These are phyloP conservation scores for Dipodascopsis uninucleata DNA, from an alignment of 805 yeast species.

Conservation along the genomic window DNA sequence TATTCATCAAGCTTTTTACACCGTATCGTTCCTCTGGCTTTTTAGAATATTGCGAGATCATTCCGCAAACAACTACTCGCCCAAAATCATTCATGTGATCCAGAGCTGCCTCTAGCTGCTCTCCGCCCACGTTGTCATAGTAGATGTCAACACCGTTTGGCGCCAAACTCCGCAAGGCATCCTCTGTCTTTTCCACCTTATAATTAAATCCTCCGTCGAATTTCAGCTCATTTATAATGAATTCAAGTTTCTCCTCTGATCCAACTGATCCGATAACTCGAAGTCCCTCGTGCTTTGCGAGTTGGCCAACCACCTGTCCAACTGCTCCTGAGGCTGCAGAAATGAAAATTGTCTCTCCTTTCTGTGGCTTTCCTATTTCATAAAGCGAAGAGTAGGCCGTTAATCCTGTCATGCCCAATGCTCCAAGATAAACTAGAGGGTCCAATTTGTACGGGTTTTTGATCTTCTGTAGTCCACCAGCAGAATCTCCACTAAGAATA, in stretches of 20 bases:
- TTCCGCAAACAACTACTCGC: slow-evolving; percentile 57
- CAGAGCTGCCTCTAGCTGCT: slow-evolving; percentile 47
- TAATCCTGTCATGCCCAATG: slow-evolving; percentile 55
- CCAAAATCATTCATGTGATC: slow-evolving; percentile 37
- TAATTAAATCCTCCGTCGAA: slow-evolving; percentile 54
- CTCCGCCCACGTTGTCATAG: slow-evolving; percentile 66
- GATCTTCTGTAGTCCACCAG: slow-evolving; percentile 13
- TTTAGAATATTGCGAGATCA: slow-evolving; percentile 57
- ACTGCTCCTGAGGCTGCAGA: slow-evolving; percentile 75
- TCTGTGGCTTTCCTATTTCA: slow-evolving; percentile 47
- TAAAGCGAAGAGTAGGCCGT: slow-evolving; percentile 59
- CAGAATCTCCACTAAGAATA: slow-evolving; percentile 30
- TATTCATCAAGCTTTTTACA: slow-evolving; percentile 43
- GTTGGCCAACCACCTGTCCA: slow-evolving; percentile 57
- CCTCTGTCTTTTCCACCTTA: slow-evolving; percentile 41
- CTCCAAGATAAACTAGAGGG: slow-evolving; percentile 40
- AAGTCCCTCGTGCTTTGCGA: slow-evolving; percentile 53
- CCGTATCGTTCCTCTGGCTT: slow-evolving; percentile 33
- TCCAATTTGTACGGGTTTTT: slow-evolving; percentile 17
- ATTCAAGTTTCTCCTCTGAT: slow-evolving; percentile 51
- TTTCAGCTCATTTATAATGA: slow-evolving; percentile 53
- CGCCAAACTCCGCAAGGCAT: slow-evolving; percentile 37
- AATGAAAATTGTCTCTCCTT: slow-evolving; percentile 48
- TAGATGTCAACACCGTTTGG: slow-evolving; percentile 50
- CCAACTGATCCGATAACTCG: slow-evolving; percentile 63